A percentile compares a stretch with the other conserved stretches of the same genome.
These are phyloP conservation scores for Penicillium longicatenatum DNA, from an alignment of 495 filamentous ascomycete genomes.

Conservation along the genomic window DNA sequence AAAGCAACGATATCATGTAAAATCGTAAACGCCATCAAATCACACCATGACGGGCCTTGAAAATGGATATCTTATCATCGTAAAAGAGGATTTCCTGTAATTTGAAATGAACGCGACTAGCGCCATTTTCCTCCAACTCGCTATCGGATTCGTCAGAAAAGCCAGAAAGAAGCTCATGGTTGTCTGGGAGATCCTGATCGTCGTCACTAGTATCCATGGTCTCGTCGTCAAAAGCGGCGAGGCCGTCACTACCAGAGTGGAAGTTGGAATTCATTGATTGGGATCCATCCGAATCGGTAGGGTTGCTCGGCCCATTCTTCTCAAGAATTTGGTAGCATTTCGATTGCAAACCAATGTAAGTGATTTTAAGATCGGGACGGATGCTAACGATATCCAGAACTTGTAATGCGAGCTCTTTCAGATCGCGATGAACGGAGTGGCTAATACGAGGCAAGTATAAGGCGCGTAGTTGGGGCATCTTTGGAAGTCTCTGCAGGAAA, in stretches of 20 bases:
- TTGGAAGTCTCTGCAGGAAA: conserved; percentile 81
- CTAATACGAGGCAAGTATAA: conserved; percentile 77
- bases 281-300: conserved; percentile 34
- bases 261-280: conserved; percentile 43
- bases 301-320: conserved; percentile 52
- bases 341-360: conserved; percentile 74
- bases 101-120: conserved; percentile 57
- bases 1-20: not conserved
- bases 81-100: conserved; percentile 87
- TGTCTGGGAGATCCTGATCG: conserved; percentile 39
- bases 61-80: conserved; percentile 84
- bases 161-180: conserved; percentile 9
- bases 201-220: conserved; percentile 43
- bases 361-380: conserved; percentile 80
- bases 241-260: conserved; percentile 42
- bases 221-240: conserved; percentile 42
- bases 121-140: conserved; percentile 40
- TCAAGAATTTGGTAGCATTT: conserved; percentile 94
- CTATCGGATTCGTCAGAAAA: conserved; percentile 33
- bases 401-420: conserved; percentile 78
- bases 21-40: conserved; percentile 49
- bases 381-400: conserved; percentile 84
- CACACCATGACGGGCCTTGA: conserved; percentile 74
- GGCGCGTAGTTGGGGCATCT: conserved; percentile 72
- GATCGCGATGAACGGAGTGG: conserved; percentile 58